These are phyloP conservation scores for Elsinoe ampelina DNA, from an alignment of 2,329 filamentous ascomycete genomes.

Conservation along the genomic window DNA sequence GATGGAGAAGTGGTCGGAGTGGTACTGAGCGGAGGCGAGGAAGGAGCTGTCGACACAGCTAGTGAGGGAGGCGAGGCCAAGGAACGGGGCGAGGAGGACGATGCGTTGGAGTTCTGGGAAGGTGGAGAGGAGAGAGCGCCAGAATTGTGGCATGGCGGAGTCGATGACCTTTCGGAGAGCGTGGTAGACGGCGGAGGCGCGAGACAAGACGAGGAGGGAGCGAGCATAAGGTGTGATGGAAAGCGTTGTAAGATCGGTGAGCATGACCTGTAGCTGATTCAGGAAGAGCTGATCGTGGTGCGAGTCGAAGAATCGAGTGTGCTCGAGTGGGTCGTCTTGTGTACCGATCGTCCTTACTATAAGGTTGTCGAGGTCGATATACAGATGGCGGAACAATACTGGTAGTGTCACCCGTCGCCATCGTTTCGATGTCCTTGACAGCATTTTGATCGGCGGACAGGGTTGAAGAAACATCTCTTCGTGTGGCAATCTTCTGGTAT, in stretches of 20 bases:
- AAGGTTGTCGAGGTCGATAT: not conserved
- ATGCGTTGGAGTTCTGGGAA: not conserved
- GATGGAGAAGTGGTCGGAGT: not conserved
- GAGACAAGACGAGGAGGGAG: not conserved
- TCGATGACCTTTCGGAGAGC: not conserved
- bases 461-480: not conserved
- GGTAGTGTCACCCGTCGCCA: conserved; percentile 1
- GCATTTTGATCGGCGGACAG: not conserved
- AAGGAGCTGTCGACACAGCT: not conserved
- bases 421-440: conserved; percentile 3
- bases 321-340: not conserved
- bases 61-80: not conserved
- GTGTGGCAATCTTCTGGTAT: not conserved
- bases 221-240: not conserved
- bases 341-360: not conserved
- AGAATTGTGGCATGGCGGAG: not conserved
- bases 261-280: not conserved
- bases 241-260: not conserved
- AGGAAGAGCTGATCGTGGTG: not conserved
- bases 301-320: not conserved
- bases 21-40: not conserved
- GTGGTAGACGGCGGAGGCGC: not conserved
- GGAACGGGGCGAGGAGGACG: not conserved
- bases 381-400: not conserved
- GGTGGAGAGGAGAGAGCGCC: not conserved